Percentiles rank a stretch among this genome's conserved stretches.
Evolutionary conservation across 257 asterid genomes (phyloP).

Genomic region (Solanum pimpinellifolium): DNA sequence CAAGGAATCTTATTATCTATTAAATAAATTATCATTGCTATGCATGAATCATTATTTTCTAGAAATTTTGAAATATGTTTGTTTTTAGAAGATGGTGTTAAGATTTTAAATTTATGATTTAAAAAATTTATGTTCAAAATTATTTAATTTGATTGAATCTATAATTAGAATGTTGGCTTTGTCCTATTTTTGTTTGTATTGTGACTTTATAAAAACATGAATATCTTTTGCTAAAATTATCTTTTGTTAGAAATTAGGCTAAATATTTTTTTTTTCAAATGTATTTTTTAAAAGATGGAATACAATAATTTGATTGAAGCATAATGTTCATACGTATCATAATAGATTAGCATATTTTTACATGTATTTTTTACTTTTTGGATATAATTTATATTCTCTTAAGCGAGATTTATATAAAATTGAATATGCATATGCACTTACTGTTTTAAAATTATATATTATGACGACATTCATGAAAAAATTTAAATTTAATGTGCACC

Average conservation of each 20-base stretch:
- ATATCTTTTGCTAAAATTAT: neutral
- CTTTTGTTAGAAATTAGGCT: too few species aligned
- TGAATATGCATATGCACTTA: too few species aligned
- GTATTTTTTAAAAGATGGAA: too few species aligned
- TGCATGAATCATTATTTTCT: neutral
- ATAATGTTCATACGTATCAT: neutral
- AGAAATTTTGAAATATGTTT: neutral
- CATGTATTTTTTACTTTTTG: too few species aligned
- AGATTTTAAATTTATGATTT: neutral
- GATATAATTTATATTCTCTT: neutral
- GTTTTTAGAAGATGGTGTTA: neutral
- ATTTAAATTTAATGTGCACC: neutral
- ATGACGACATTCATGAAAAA: neutral
- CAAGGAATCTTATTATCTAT: neutral
- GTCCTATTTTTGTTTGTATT: neutral
- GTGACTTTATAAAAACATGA: neutral
- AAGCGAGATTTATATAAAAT: neutral
- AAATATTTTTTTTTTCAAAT: too few species aligned
- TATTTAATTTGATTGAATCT: too few species aligned
- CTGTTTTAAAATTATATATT: too few species aligned
- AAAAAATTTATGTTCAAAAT: rapidly evolving
- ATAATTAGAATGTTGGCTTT: rapidly evolving
- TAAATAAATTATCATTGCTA: neutral
- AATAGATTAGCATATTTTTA: too few species aligned
- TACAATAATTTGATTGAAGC: neutral